Evolutionary conservation across 2,329 filamentous ascomycete species (phyloP), one percentile per base, ranked within the genome.

Genomic region (Clarireedia homoeocarpa): DNA sequence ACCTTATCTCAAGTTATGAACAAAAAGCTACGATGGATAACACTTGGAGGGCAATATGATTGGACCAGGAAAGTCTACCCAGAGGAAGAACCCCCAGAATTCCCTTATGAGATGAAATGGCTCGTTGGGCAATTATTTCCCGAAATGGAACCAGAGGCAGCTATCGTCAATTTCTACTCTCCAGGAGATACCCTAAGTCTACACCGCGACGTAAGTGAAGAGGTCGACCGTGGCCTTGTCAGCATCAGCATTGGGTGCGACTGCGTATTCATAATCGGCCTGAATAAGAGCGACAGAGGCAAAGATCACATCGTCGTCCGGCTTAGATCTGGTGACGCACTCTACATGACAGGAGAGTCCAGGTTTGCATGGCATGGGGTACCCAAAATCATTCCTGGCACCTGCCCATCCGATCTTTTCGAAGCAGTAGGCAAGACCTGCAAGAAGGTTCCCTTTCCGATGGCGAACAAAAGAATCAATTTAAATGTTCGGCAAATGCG

Each of bases 331-430:
- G 92, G 94, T 0, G 92, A 96, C 73, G 90, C 85, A 0, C 83
- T 97, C 1, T 91, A 95, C 67, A 97, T 99, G 92, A 85, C 82
- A 50, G 81, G 86, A 20, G 77, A 83, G 57, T 86, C 89, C 4
- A 79, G 94, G 45, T 95, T 90, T 71, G 91, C 92, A 2, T 97
- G 92, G 92, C 94, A 97, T 73, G 91, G 89, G 12, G 91, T 97
- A 12, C 91, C 94, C 5, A 94, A 91, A 69, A 86, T 97, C 12
- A 67, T 96, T 38, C 79, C 83, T 48, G 81, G 75, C 1, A 95
- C 89, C 0, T 97, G 91, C 71, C 92, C 92, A 0, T 74, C 74
- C 0, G 88, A 85, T 71, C 71, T 97, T 50, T 73, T 76, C 56
- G 75, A 86, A 44, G 97, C 91, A 91, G 91, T 91, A 7, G 75